Conservation (phyloP, 129 eudicot genomes). For the Erigeron canadensis region DNA sequence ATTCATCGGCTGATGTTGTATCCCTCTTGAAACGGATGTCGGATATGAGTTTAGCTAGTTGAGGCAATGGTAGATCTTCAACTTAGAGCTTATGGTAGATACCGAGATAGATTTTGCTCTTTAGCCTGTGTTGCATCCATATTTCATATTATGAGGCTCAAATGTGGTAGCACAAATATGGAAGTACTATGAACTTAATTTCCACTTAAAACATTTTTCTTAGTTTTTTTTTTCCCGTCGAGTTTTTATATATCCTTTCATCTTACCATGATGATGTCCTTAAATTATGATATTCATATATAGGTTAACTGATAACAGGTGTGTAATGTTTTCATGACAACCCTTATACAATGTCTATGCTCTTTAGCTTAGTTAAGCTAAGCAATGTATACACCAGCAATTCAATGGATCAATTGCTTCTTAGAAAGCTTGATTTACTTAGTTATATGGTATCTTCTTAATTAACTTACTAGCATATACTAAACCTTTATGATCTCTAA, state of each 20-base stretch:
- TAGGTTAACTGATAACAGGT: no score
- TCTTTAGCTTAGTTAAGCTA: no score
- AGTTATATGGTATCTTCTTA: no score
- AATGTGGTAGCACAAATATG: neutral
- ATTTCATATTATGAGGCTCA: neutral
- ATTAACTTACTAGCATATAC: no score
- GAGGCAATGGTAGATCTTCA: neutral
- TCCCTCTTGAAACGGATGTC: slow-evolving; percentile 54
- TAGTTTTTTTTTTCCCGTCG: neutral
- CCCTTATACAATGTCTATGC: no score
- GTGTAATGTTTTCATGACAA: no score
- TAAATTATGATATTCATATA: no score
- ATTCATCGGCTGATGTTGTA: slow-evolving; percentile 74
- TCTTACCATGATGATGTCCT: neutral
- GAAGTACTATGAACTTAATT: neutral
- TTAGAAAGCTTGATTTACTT: no score
- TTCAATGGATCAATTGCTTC: no score
- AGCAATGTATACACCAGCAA: no score
- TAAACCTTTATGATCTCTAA: no score
- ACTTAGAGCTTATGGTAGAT: neutral
- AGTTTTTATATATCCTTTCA: neutral
- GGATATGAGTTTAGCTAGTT: slow-evolving; percentile 5
- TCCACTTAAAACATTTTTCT: neutral
- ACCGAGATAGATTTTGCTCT: neutral
- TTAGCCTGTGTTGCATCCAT: neutral